A percentile compares a stretch with the other conserved stretches of the same genome.
Conservation (phyloP, 129 eudicot genomes). For the Sambucus nigra region DNA sequence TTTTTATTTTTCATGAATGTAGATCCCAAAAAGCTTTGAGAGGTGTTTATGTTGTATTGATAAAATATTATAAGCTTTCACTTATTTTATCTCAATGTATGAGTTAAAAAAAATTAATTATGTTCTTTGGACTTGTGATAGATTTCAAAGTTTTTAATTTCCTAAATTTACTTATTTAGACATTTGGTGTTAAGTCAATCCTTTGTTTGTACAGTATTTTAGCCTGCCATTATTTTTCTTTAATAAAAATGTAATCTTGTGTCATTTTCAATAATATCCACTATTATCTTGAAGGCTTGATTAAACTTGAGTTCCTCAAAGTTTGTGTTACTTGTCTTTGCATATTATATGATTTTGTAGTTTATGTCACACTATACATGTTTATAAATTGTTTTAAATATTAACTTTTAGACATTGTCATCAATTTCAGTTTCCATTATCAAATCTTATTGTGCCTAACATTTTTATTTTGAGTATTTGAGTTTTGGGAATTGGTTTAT, state of each 20-base stretch:
- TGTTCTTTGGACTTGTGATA: not conserved
- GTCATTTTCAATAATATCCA: constrained; percentile 3
- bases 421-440: too few relatives aligned
- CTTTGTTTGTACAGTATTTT: not conserved
- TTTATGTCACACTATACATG: not conserved
- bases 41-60: not conserved
- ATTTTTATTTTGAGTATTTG: not conserved
- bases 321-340: constrained; percentile 6
- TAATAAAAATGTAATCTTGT: not conserved
- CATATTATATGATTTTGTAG: not conserved
- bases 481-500: not conserved
- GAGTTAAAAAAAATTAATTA: not conserved
- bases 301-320: not conserved
- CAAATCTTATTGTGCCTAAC: too few relatives aligned
- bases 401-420: too few relatives aligned
- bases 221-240: not conserved
- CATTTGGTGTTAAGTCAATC: not conserved
- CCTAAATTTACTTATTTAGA: not conserved
- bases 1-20: not conserved
- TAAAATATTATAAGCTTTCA: not conserved
- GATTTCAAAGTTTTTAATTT: constrained; percentile 3
- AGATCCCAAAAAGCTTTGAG: constrained; percentile 5
- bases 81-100: not conserved
- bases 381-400: not conserved
- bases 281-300: too few relatives aligned